Conservation (phyloP, 352 stramenopile species). For the Peronospora tabacina region DNA sequence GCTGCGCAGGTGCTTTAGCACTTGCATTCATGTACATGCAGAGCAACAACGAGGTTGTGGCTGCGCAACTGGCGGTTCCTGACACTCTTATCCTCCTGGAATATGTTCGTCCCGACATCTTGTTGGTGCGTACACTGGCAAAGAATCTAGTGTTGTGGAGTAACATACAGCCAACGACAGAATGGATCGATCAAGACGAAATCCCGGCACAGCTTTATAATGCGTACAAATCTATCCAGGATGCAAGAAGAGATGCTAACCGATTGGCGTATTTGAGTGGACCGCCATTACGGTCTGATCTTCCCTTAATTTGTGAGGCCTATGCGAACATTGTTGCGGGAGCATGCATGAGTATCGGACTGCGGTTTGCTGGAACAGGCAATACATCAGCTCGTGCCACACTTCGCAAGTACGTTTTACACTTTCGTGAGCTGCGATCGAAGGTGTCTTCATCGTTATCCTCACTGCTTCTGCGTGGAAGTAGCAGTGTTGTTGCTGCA, state of each 20-base stretch:
- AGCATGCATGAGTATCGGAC: slow-evolving; percentile 91
- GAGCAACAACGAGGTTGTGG: slow-evolving; percentile 83
- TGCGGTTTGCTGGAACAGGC: slow-evolving; percentile 91
- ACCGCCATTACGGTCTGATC: slow-evolving; percentile 49
- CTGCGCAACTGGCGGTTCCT: slow-evolving; percentile 84
- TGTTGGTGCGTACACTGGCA: slow-evolving; percentile 91
- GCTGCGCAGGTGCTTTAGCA: slow-evolving; percentile 87
- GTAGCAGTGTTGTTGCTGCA: slow-evolving; percentile 44
- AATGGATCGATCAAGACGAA: slow-evolving; percentile 87
- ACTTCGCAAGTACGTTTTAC: slow-evolving; percentile 52
- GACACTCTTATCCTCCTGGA: slow-evolving; percentile 94
- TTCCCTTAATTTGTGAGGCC: slow-evolving; percentile 88
- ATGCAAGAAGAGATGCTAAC: slow-evolving; percentile 6
- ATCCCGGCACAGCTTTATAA: slow-evolving; percentile 47
- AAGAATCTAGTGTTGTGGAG: slow-evolving; percentile 95
- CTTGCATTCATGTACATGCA: slow-evolving; percentile 96
- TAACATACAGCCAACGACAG: slow-evolving; percentile 72
- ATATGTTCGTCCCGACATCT: slow-evolving; percentile 92
- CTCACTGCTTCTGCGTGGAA: slow-evolving; percentile 22
- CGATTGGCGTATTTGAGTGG: slow-evolving; percentile 4
- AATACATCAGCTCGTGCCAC: slow-evolving; percentile 45
- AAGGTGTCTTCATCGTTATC: slow-evolving; percentile 33
- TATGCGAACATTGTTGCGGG: slow-evolving; percentile 93
- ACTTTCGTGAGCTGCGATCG: slow-evolving; percentile 68
- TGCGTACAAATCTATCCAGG: slow-evolving; percentile 36